Percentiles rank a stretch among this genome's conserved stretches.
phyloP scores from a whole-genome alignment of 352 stramenopile genomes.

The Phytopythium boreale region DNA sequence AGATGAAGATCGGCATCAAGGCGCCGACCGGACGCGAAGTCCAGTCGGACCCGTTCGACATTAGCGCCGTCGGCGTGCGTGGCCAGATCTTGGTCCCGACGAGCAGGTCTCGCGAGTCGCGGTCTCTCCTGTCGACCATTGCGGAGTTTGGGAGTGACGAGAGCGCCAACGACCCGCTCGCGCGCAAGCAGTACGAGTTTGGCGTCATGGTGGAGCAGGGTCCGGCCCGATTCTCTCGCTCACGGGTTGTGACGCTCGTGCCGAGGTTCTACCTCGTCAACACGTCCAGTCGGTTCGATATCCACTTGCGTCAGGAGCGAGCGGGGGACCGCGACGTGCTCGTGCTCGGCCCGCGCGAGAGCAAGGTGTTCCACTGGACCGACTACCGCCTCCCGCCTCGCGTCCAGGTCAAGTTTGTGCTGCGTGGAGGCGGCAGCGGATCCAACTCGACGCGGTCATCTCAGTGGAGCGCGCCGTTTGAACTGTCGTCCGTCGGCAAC shows the following conservation, averaged over 20 bases:
- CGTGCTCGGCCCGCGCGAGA: constrained; percentile 48
- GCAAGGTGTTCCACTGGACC: constrained; percentile 78
- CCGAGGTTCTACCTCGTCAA: constrained; percentile 84
- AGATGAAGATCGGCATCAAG: constrained; percentile 77
- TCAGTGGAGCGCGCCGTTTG: constrained; percentile 78
- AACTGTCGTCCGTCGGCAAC: constrained; percentile 76
- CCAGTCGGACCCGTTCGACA: constrained; percentile 73
- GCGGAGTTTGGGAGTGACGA: constrained; percentile 24
- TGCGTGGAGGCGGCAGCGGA: constrained; percentile 19
- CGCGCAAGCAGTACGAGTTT: constrained; percentile 79
- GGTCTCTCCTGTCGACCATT: constrained; percentile 51
- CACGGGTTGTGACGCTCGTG: constrained; percentile 76
- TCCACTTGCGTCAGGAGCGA: constrained; percentile 66
- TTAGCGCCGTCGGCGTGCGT: constrained; percentile 71
- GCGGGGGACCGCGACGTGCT: constrained; percentile 36
- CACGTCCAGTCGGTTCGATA: constrained; percentile 55
- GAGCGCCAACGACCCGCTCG: constrained; percentile 18
- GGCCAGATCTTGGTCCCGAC: constrained; percentile 68
- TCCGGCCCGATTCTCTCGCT: constrained; percentile 68
- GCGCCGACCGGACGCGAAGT: constrained; percentile 38
- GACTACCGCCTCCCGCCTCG: constrained; percentile 60
- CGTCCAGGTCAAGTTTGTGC: constrained; percentile 72
- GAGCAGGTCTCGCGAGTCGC: constrained; percentile 31
- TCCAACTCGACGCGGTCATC: constrained; percentile 24
- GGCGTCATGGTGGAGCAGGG: constrained; percentile 86